Conservation (phyloP, 2,329 filamentous ascomycete species). For the Thielaviopsis musarum region DNA sequence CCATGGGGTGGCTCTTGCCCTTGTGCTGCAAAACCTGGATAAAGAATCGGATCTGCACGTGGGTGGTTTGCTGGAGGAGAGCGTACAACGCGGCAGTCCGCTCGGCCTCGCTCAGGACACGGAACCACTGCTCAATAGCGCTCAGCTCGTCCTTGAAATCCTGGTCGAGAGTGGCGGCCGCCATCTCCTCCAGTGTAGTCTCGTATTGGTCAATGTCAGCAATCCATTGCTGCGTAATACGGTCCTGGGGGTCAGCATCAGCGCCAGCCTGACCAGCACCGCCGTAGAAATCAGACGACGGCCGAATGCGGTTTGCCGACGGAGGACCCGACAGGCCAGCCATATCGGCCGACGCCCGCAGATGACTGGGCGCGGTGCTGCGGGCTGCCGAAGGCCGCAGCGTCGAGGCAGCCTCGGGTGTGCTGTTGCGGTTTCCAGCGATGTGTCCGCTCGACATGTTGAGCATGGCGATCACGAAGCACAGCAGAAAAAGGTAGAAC, state of each 20-base stretch:
- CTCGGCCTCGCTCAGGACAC: slow-evolving; percentile 90
- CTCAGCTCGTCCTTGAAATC: slow-evolving; percentile 99
- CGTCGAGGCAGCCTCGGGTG: slow-evolving; percentile 74
- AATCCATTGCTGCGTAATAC: slow-evolving; percentile 95
- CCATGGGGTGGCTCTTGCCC: slow-evolving; percentile 97
- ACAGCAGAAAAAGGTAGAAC: neutral
- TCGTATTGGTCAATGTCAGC: slow-evolving; percentile 98
- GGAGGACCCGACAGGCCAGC: slow-evolving; percentile 55
- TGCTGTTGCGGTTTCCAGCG: slow-evolving; percentile 86
- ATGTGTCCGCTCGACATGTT: slow-evolving; percentile 53
- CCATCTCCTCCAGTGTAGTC: slow-evolving; percentile 98
- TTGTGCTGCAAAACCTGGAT: slow-evolving; percentile 98
- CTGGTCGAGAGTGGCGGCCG: slow-evolving; percentile 92
- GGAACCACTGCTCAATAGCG: slow-evolving; percentile 99
- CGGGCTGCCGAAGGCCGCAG: slow-evolving; percentile 71
- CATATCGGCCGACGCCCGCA: slow-evolving; percentile 94
- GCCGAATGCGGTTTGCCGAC: slow-evolving; percentile 65
- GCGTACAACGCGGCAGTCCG: slow-evolving; percentile 90
- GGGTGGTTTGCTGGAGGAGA: slow-evolving; percentile 90
- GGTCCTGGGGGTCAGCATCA: slow-evolving; percentile 73
- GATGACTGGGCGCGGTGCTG: slow-evolving; percentile 62
- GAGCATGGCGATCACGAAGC: slow-evolving; percentile 24
- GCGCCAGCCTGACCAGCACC: slow-evolving; percentile 48
- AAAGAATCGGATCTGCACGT: slow-evolving; percentile 98
- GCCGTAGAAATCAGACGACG: slow-evolving; percentile 84